These are phyloP conservation scores for Thuidium tamariscinum DNA, from an alignment of 225 moss, liverwort and hornwort species.

Conservation along the genomic window DNA sequence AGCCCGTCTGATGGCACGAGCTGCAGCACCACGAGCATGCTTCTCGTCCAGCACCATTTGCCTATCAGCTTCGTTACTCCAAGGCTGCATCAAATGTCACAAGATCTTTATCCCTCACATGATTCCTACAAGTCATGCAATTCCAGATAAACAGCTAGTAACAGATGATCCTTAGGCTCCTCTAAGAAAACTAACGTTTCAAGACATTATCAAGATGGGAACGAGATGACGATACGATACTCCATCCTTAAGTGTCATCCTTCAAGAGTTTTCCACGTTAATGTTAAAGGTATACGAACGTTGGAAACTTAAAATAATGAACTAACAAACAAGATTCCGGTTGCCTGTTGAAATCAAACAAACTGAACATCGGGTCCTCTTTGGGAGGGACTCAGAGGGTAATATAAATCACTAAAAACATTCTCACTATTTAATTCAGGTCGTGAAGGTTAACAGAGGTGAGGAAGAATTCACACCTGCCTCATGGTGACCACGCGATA, in stretches of 20 bases:
- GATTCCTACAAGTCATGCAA: background rate
- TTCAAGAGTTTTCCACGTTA: background rate
- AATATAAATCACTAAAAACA: background rate
- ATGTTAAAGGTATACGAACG: background rate
- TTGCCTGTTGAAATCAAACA: background rate
- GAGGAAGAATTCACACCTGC: constrained; percentile 37
- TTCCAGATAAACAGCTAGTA: background rate
- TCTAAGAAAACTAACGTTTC: background rate
- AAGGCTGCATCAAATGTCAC: constrained; percentile 35
- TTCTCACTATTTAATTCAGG: background rate
- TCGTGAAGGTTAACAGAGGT: background rate
- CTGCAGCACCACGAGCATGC: constrained; percentile 59
- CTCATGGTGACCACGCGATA: constrained; percentile 52
- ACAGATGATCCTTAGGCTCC: background rate
- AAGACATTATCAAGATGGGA: background rate
- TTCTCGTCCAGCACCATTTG: constrained; percentile 46
- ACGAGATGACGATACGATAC: background rate
- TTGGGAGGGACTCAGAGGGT: background rate
- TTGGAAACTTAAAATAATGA: background rate
- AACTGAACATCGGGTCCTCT: background rate
- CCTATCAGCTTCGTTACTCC: constrained; percentile 60
- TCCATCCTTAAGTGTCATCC: background rate
- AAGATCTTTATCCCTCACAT: background rate
- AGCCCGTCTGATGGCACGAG: constrained; percentile 45
- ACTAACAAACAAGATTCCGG: background rate